Evolutionary conservation across 2,329 filamentous ascomycete species (phyloP), one percentile per base, ranked within the genome.

Genomic region (Phialophora tarda): DNA sequence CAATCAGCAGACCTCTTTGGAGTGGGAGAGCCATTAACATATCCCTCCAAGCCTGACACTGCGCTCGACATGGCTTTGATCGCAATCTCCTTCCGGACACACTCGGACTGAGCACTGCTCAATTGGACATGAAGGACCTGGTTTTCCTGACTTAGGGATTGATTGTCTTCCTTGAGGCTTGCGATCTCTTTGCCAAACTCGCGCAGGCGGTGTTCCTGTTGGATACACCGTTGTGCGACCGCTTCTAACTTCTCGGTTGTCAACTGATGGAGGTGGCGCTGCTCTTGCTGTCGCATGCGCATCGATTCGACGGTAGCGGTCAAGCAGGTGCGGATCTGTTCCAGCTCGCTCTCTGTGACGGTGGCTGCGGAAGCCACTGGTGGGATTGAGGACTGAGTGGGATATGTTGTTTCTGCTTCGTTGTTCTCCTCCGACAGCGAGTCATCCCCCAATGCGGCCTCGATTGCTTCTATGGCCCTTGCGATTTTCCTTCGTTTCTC

Each of bases 41-140:
- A 74, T 57, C 72, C 72, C 64, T 74, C 71, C 21, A 74, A 50
- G 23, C 72, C 72, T 12, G 65, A 64, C 14, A 74, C 72, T 23
- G 72, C 71, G 55, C 70, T 72, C 26, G 70, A 72, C 72, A 74
- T 74, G 44, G 72, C 72, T 48, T 72, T 57, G 32, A 73, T 66
- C 26, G 72, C 72, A 14, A 69, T 62, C 32, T 73, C 65, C 51
- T 66, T 71, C 30, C 65, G 66, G 12, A 54, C 63, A 3, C 64
- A 67, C 48, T 73, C 69, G 4, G 53, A 50, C 44, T 64, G 63
- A 14, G 63, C 59, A 5, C 64, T 55, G 14, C 61, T 34, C 21
- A 70, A 41, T 28, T 69, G 67, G 41, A 44, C 41, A 41, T 62
- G 47, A 24, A 72, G 58, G 17, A 34, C 63, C 50, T 67, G 53